Percentiles rank a stretch among this genome's conserved stretches.
phyloP scores from a whole-genome alignment of 495 filamentous ascomycete genomes.

The Penicillium daleae region DNA sequence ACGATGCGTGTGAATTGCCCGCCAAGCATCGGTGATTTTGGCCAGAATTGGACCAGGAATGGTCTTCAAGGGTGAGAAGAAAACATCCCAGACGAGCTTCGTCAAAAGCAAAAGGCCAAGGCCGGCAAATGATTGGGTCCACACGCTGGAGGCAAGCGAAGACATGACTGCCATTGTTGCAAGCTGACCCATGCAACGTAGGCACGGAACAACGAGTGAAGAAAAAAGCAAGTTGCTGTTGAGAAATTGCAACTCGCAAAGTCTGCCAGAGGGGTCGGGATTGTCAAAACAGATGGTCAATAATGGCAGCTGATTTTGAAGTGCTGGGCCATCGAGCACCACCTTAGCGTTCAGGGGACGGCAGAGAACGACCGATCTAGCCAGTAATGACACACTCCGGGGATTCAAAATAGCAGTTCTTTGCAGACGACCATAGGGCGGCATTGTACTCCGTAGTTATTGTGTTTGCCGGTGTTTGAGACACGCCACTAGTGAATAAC shows the following conservation, averaged over 20 bases:
- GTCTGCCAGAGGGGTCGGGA: neutral
- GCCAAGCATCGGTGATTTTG: slow-evolving; percentile 41
- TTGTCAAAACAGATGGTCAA: neutral
- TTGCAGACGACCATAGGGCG: neutral
- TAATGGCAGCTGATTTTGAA: neutral
- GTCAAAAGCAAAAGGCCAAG: slow-evolving; percentile 16
- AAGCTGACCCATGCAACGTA: neutral
- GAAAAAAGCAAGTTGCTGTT: neutral
- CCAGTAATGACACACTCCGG: neutral
- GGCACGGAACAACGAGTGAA: neutral
- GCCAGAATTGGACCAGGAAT: slow-evolving; percentile 54
- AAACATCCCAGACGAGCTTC: slow-evolving; percentile 19
- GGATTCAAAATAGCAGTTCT: neutral
- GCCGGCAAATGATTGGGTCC: slow-evolving; percentile 13
- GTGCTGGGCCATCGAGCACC: neutral
- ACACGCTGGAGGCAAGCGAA: slow-evolving; percentile 12
- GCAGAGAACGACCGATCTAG: neutral
- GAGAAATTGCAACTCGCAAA: neutral
- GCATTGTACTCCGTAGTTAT: neutral
- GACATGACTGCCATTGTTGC: slow-evolving; percentile 9
- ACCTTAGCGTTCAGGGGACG: neutral
- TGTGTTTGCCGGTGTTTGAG: slow-evolving; percentile 4
- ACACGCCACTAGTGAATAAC: slow-evolving; percentile 3
- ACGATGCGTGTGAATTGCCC: slow-evolving; percentile 32
- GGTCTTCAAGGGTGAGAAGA: slow-evolving; percentile 24